Base-by-base conservation (phyloP, 2,329 filamentous ascomycete genomes). In the Hymenoscyphus fructigenus region DNA sequence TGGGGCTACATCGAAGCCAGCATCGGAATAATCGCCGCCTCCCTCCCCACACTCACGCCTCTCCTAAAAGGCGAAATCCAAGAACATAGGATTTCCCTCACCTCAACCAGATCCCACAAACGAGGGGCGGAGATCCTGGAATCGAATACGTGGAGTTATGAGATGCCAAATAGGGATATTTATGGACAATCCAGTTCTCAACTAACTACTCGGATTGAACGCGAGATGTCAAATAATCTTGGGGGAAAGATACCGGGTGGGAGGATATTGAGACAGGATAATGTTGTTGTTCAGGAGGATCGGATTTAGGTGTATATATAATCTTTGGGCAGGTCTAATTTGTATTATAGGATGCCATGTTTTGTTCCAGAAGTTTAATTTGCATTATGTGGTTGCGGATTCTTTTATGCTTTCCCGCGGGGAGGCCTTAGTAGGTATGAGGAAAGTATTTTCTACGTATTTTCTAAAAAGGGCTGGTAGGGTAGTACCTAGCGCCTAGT, bases 11-110 rank as follows among this genome's bases (percentile, higher is more conserved):
- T 57, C n/a, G 55, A 57, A 36, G 55, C 32, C 12, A 15, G 3
- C 23, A 20, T 57, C 1, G 55, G 55, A 57, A 36, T 57, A 32
- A 57, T 57, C 28, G 55, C 26, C 28, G 55, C 55, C 32, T 57
- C 28, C 55, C 55, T 57, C 15, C 28, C 55, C 3, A 57, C 55
- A 14, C 28, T 57, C 3, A 57, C 28, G 28, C 55, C 55, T n/a
- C 5, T 57, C 26, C 55, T 57, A 6, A 26, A 57, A n/a, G 28
- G 55, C 28, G 10, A 36, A 28, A 57, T 36, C 17, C 23, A 32
- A 32, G 55, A 57, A 57, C 6, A 34, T 15, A 32, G 32, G 5
- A 57, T 57, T 3, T 57, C 55, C 15, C 55, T 57, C 32, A 32
- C 28, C 32, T 57, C 55, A 32, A 32, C 32, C 2, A n/a, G 55